These are phyloP conservation scores for Alternaria longipes DNA, from an alignment of 2,329 filamentous ascomycete species.

Conservation along the genomic window DNA sequence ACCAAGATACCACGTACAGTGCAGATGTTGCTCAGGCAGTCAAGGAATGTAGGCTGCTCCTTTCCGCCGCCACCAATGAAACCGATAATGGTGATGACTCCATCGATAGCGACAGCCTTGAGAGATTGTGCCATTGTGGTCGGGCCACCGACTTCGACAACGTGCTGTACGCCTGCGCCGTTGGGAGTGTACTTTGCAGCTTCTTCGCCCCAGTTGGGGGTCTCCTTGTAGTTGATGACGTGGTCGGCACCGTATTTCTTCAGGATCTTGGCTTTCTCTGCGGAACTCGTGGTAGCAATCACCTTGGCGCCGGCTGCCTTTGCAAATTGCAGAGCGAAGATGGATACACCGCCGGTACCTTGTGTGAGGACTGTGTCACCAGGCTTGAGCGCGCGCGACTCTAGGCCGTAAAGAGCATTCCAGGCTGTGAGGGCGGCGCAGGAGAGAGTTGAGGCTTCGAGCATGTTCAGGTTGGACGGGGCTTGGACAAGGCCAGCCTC, in stretches of 20 bases:
- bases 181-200: conserved; percentile 62
- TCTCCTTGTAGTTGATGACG: conserved; percentile 66
- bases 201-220: conserved; percentile 63
- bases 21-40: conserved; percentile 58
- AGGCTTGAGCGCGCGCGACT: conserved; percentile 49
- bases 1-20: conserved; percentile 67
- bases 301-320: conserved; percentile 65
- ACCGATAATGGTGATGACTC: conserved; percentile 64
- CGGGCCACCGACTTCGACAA: conserved; percentile 73
- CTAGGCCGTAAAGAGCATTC: conserved; percentile 63
- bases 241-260: conserved; percentile 64
- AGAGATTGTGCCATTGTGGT: conserved; percentile 65
- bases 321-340: conserved; percentile 69
- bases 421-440: conserved; percentile 59
- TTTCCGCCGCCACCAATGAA: conserved; percentile 63
- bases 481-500: conserved; percentile 72
- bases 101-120: conserved; percentile 63
- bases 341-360: conserved; percentile 74
- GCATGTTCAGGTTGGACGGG: conserved; percentile 64
- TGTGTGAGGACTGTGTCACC: conserved; percentile 68
- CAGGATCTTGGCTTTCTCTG: conserved; percentile 60
- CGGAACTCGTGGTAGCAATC: conserved; percentile 65
- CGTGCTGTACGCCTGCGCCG: conserved; percentile 66
- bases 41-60: conserved; percentile 62
- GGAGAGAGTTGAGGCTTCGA: conserved; percentile 58